These are phyloP conservation scores for Kockovaella imperatae DNA, from an alignment of 768 basidiomycete genomes.

Conservation along the genomic window DNA sequence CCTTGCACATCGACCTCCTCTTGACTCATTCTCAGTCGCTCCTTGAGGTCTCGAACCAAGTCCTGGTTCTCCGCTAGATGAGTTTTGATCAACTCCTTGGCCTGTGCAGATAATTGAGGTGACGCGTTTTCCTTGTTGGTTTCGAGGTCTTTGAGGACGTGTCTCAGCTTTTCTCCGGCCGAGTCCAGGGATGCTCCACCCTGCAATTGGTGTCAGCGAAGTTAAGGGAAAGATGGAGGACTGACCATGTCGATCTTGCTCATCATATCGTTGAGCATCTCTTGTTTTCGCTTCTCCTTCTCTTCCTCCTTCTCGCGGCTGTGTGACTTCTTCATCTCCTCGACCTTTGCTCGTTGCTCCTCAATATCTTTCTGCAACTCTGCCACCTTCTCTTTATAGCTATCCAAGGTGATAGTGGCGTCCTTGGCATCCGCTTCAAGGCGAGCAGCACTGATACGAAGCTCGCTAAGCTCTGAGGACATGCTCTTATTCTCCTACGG, in stretches of 20 bases:
- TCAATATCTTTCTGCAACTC: constrained; percentile 62
- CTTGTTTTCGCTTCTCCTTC: constrained; percentile 97
- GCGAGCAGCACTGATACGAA: constrained; percentile 81
- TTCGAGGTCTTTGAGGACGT: constrained; percentile 39
- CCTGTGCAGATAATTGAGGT: constrained; percentile 55
- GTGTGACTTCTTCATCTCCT: constrained; percentile 77
- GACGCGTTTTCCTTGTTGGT: constrained; percentile 51
- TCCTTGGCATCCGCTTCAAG: constrained; percentile 96
- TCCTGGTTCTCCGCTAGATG: constrained; percentile 84
- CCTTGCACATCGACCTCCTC: constrained; percentile 83
- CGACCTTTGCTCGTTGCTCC: constrained; percentile 53
- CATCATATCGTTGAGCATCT: constrained; percentile 99
- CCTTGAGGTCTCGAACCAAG: constrained; percentile 76
- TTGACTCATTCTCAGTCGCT: constrained; percentile 77
- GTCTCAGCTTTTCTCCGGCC: constrained; percentile 30
- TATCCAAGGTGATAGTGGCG: constrained; percentile 81
- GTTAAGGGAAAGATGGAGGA: background rate
- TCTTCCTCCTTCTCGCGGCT: constrained; percentile 84
- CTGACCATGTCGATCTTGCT: constrained; percentile 91
- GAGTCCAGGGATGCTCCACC: constrained; percentile 27
- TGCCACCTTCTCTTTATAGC: constrained; percentile 85
- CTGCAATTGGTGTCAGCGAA: constrained; percentile 24
- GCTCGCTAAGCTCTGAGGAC: constrained; percentile 85
- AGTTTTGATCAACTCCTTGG: constrained; percentile 57
- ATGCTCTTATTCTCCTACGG: constrained; percentile 83